Base-by-base conservation (phyloP, 108 stramenopile species). In the Schizochytrium sp. region DNA sequence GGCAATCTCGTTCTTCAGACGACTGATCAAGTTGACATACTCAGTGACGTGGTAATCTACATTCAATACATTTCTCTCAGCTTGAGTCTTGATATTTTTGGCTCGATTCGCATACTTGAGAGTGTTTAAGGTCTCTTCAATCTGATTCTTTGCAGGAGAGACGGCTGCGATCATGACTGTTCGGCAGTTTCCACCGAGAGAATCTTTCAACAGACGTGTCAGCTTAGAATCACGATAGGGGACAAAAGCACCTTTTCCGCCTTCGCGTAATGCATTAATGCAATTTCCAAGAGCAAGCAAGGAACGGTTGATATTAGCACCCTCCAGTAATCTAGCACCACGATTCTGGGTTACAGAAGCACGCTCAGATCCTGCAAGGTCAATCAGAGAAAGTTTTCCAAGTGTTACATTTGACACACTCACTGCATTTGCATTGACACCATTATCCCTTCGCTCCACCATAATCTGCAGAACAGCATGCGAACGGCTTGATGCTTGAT, bases 161-260 rank as follows among this genome's bases (percentile, higher is more conserved):
- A 98, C 96, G 64, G 97, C 97, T 3, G 97, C 98, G 89, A 99
- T 96, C 97, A 99, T 98, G 28, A 98, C 93, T 0, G 98, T 98
- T 57, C 98, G 96, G 91, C 97, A 97, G 89, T 99, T 99, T 28
- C 99, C 99, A 17, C 98, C 89, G 40, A 87, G 60, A 15, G 56
- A 38, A 57, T 87, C 83, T 53, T 95, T 93, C 8, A 97, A 92
- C 64, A 97, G 89, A n/a, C 95, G 89, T 3, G 97, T 92, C 60
- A 98, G 93, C 92, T 98, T 98, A 50, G 95, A 96, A 92, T 99
- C 99, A 3, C 99, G 95, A 91, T 98, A 99, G 0, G 98, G 98
- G 0, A 98, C 97, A 91, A 95, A 96, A 60, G 94, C 93, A 46
- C 95, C 94, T 56, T 90, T 92, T 89, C 95, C 93, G 64, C 89